These are phyloP conservation scores for Mycena sp. DNA, from an alignment of 1,284 basidiomycete species.

Conservation along the genomic window DNA sequence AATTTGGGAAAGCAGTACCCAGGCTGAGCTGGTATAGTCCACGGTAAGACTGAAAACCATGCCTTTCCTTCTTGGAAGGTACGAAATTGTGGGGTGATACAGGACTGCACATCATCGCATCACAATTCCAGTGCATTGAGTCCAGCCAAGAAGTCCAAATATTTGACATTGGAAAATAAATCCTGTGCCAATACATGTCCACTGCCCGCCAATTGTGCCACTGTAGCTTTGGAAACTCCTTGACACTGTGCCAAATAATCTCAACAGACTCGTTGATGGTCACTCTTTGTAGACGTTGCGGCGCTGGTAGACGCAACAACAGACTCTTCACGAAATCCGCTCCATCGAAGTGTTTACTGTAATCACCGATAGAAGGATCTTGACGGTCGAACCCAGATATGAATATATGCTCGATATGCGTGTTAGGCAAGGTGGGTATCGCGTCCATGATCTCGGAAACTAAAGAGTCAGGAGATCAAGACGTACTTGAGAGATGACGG, in stretches of 20 bases:
- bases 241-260: not conserved
- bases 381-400: slow-evolving; percentile 1
- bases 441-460: not conserved
- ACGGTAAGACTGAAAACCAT: slow-evolving; percentile 3
- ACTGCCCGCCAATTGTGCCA: slow-evolving; percentile 5
- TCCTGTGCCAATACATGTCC: not conserved
- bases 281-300: not conserved
- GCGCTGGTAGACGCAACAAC: not conserved
- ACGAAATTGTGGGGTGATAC: slow-evolving; percentile 4
- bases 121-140: not conserved
- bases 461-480: not conserved
- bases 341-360: slow-evolving; percentile 1
- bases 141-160: not conserved
- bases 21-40: not conserved
- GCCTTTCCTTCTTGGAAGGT: not conserved
- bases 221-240: not conserved
- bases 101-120: not conserved
- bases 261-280: not conserved
- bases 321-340: slow-evolving; percentile 5
- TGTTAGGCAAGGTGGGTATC: slow-evolving; percentile 6
- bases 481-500: not conserved
- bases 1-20: not conserved
- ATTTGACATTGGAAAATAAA: not conserved
- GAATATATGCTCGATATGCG: not conserved
- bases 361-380: not conserved